phyloP scores from a whole-genome alignment of 495 filamentous ascomycete species.

The Trichoderma parareesei region DNA sequence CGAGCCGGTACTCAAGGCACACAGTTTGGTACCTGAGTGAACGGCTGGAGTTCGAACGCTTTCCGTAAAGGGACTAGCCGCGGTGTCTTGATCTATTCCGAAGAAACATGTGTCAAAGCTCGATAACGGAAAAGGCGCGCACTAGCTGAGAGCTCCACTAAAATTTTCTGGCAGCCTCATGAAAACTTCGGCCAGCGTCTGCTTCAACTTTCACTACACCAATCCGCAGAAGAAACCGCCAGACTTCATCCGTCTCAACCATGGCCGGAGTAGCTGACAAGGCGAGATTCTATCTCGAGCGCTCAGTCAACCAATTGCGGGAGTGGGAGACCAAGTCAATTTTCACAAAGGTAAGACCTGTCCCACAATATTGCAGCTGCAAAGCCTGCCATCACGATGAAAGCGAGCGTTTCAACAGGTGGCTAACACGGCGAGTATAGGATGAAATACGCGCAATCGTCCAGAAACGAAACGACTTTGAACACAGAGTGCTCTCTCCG shows the following conservation, averaged over 20 bases:
- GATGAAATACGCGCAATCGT: slow-evolving; percentile 83
- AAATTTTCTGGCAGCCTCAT: slow-evolving; percentile 8
- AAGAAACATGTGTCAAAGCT: neutral
- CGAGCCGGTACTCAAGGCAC: too few relatives aligned
- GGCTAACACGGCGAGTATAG: slow-evolving; percentile 29
- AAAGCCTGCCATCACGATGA: too few relatives aligned
- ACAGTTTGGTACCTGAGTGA: too few relatives aligned
- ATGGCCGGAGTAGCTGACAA: slow-evolving; percentile 89
- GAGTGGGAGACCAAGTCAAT: slow-evolving; percentile 83
- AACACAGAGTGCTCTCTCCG: slow-evolving; percentile 79
- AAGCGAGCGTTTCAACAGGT: too few relatives aligned
- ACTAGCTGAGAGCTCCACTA: slow-evolving; percentile 2
- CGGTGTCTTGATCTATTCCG: neutral
- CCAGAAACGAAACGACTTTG: slow-evolving; percentile 83
- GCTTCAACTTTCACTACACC: neutral
- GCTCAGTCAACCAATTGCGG: slow-evolving; percentile 81
- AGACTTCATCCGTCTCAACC: slow-evolving; percentile 12
- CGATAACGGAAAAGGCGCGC: neutral
- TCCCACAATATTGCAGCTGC: too few relatives aligned
- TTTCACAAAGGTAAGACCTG: slow-evolving; percentile 57
- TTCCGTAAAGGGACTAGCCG: neutral
- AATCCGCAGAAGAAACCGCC: neutral
- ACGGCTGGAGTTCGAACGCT: too few relatives aligned
- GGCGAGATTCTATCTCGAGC: slow-evolving; percentile 87
- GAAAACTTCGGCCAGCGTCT: neutral